Percentiles rank a stretch among this genome's conserved stretches.
phyloP scores from a whole-genome alignment of 2,329 filamentous ascomycete species.

The Phialemoniopsis sp. region DNA sequence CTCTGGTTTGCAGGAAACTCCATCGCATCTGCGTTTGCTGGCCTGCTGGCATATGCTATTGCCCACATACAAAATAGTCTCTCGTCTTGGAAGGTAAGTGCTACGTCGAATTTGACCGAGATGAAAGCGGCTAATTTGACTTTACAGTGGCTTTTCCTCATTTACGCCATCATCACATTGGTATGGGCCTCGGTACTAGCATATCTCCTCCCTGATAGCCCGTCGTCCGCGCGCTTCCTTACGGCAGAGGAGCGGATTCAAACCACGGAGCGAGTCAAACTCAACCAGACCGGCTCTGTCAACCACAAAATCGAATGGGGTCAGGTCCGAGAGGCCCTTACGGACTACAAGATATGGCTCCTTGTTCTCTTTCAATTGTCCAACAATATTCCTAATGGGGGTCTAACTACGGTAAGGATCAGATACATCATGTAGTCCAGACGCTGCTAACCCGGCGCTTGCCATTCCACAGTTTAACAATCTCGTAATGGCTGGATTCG shows the following conservation, averaged over 20 bases:
- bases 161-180: too few species aligned
- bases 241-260: slow-evolving; percentile 14
- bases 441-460: slow-evolving; percentile 17
- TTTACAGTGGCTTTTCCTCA: too few species aligned
- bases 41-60: slow-evolving; percentile 1
- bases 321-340: slow-evolving; percentile 8
- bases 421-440: slow-evolving; percentile 19
- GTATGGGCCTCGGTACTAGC: too few species aligned
- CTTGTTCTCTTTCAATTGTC: slow-evolving; percentile 11
- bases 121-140: too few species aligned
- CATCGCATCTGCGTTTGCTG: slow-evolving; percentile 7
- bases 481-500: slow-evolving; percentile 11
- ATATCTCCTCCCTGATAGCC: slow-evolving; percentile 9
- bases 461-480: slow-evolving; percentile 7
- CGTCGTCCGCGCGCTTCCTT: slow-evolving; percentile 12
- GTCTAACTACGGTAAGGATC: slow-evolving; percentile 7
- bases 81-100: slow-evolving; percentile 1
- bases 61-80: not conserved
- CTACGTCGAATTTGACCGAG: slow-evolving; percentile 7
- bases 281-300: slow-evolving; percentile 8
- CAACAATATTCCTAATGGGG: slow-evolving; percentile 14
- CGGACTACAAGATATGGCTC: slow-evolving; percentile 15
- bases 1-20: slow-evolving; percentile 15
- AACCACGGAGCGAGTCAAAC: slow-evolving; percentile 17
- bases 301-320: slow-evolving; percentile 7